Percentiles rank a stretch among this genome's conserved stretches.
phyloP scores from a whole-genome alignment of 2,329 filamentous ascomycete genomes.

The Fusarium abutilonis region DNA sequence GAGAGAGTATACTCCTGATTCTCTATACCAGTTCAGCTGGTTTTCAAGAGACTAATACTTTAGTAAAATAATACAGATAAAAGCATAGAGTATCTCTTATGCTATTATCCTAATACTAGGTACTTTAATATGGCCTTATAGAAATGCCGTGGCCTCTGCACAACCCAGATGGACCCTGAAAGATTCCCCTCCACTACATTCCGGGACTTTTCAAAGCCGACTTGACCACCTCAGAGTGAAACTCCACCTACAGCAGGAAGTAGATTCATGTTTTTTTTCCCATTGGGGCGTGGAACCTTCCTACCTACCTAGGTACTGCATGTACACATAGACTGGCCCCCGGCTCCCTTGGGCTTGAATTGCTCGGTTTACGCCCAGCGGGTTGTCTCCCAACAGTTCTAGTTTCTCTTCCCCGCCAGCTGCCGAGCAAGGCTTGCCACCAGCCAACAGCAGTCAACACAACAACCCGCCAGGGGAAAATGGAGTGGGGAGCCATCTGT shows the following conservation, averaged over 20 bases:
- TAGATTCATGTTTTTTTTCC: slow-evolving; percentile 29
- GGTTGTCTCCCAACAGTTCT: slow-evolving; percentile 47
- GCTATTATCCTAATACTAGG: too few species aligned
- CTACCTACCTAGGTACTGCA: background rate
- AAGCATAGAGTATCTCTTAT: too few species aligned
- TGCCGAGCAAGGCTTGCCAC: slow-evolving; percentile 43
- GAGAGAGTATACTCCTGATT: too few species aligned
- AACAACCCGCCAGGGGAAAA: slow-evolving; percentile 37
- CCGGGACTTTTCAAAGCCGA: slow-evolving; percentile 25
- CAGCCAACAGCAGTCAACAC: slow-evolving; percentile 41
- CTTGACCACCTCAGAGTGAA: background rate
- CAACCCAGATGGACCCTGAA: slow-evolving; percentile 25
- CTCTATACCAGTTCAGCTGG: too few species aligned
- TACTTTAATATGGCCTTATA: too few species aligned
- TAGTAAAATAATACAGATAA: too few species aligned
- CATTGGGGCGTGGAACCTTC: slow-evolving; percentile 36
- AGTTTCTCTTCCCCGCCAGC: slow-evolving; percentile 40
- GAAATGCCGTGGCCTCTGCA: too few species aligned
- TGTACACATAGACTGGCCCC: background rate
- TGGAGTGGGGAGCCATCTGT: slow-evolving; percentile 30
- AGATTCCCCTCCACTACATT: slow-evolving; percentile 23
- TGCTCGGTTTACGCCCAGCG: slow-evolving; percentile 35
- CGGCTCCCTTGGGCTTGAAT: slow-evolving; percentile 16
- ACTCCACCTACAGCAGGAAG: slow-evolving; percentile 5
- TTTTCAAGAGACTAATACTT: too few species aligned